These are phyloP conservation scores for Jacaranda mimosifolia DNA, from an alignment of 257 asterid species.

Conservation along the genomic window DNA sequence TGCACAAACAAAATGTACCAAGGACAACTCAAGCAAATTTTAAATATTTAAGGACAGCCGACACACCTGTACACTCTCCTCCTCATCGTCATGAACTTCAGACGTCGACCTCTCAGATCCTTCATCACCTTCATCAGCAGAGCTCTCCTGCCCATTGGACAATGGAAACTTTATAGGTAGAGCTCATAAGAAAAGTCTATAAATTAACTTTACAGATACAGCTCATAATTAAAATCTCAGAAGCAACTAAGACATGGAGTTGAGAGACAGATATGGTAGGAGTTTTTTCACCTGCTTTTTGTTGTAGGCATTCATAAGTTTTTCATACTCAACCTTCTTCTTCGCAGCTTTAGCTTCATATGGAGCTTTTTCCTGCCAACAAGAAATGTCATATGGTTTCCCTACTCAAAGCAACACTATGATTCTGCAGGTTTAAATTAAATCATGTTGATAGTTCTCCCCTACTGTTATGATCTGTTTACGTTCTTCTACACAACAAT, in stretches of 20 bases:
- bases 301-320: conserved; percentile 82
- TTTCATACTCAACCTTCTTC: conserved; percentile 81
- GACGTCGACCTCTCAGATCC: conserved; percentile 80
- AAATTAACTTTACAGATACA: not conserved
- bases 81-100: conserved; percentile 71
- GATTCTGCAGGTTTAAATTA: not conserved
- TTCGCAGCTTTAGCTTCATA: conserved; percentile 96
- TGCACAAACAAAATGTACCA: conserved; percentile 1
- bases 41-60: not conserved
- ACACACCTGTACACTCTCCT: conserved; percentile 74
- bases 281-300: conserved; percentile 70
- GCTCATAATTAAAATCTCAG: not conserved
- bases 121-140: conserved; percentile 85
- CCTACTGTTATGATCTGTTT: not conserved
- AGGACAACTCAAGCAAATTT: not conserved
- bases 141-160: conserved; percentile 67
- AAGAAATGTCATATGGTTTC: conserved; percentile 6
- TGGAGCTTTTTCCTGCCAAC: conserved; percentile 90
- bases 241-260: not conserved
- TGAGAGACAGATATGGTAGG: not conserved
- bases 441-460: too few relatives aligned
- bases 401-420: conserved; percentile 1
- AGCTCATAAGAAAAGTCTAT: not conserved
- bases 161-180: not conserved
- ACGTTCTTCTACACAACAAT: too few relatives aligned